Evolutionary conservation across 1,284 basidiomycete genomes (phyloP).

Genomic region (Ustilago bromivora): DNA sequence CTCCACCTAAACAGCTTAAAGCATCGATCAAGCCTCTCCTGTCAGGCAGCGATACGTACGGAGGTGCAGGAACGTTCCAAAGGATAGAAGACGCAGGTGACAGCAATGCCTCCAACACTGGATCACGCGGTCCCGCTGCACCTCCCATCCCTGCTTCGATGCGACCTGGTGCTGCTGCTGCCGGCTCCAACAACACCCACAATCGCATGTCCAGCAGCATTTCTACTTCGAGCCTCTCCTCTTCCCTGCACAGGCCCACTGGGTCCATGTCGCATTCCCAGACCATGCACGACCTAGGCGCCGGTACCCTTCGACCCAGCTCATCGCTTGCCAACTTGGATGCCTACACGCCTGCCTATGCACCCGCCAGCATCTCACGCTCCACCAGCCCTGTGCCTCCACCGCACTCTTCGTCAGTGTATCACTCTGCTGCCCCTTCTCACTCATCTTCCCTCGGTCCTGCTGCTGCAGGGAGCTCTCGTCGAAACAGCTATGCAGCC

Average conservation of each 20-base stretch:
- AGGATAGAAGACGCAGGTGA: constrained; percentile 51
- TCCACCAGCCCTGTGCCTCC: constrained; percentile 54
- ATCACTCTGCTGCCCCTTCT: constrained; percentile 11
- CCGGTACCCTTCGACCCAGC: constrained; percentile 57
- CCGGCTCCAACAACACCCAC: constrained; percentile 19
- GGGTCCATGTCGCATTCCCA: constrained; percentile 36
- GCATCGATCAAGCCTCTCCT: constrained; percentile 42
- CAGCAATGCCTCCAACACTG: constrained; percentile 15
- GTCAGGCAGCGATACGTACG: constrained; percentile 53
- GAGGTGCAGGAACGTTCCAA: constrained; percentile 62
- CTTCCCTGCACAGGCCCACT: constrained; percentile 22
- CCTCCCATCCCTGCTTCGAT: constrained; percentile 58
- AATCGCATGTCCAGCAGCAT: constrained; percentile 45
- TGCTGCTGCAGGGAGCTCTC: constrained; percentile 14
- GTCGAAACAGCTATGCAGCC: constrained; percentile 35
- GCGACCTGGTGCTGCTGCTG: constrained; percentile 41
- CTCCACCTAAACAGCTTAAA: constrained; percentile 61
- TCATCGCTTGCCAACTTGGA: constrained; percentile 61
- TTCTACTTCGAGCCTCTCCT: constrained; percentile 41
- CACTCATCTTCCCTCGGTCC: constrained; percentile 17
- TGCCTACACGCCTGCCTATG: constrained; percentile 64
- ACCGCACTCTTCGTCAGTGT: constrained; percentile 28
- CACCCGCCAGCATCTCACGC: constrained; percentile 54
- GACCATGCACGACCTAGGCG: constrained; percentile 53
- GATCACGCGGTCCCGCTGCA: constrained; percentile 18